A percentile compares a stretch with the other conserved stretches of the same genome.
Conservation (phyloP, 129 eudicot species). For the Flaveria ramosissima region DNA sequence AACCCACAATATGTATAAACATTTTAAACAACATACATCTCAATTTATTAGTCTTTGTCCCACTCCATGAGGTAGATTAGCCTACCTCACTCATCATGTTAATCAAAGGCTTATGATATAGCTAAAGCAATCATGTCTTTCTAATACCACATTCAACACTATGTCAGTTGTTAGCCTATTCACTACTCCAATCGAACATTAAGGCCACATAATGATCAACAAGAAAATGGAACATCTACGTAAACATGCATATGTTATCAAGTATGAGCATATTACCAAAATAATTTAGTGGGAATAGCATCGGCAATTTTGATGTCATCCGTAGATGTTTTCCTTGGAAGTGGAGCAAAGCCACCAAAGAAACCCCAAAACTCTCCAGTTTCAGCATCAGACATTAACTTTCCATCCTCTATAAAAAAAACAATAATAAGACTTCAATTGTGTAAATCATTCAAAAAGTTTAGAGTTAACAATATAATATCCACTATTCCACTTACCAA, state of each 20-base stretch:
- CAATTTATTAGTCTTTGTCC: background rate
- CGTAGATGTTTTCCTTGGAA: constrained; percentile 74
- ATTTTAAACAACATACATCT: background rate
- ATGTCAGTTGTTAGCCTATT: background rate
- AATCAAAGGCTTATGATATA: background rate
- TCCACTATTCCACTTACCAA: constrained; percentile 54
- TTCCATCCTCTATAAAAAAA: constrained; percentile 78
- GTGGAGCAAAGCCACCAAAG: constrained; percentile 99
- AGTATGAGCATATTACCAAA: constrained; percentile 43
- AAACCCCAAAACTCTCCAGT: constrained; percentile 97
- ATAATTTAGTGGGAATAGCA: constrained; percentile 48
- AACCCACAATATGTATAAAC: background rate
- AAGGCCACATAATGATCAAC: background rate
- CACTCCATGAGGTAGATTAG: background rate
- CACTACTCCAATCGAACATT: background rate
- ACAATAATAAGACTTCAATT: constrained; percentile 14
- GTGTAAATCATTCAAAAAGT: background rate
- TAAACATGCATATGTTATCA: background rate
- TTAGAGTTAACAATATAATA: constrained; percentile 8
- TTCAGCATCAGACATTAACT: constrained; percentile 94
- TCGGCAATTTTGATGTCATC: constrained; percentile 40
- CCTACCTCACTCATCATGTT: background rate
- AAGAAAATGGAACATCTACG: background rate
- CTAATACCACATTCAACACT: constrained; percentile 1
- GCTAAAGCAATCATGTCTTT: background rate